phyloP scores from a whole-genome alignment of 164 flowering plant species.

The Umbellularia californica region DNA sequence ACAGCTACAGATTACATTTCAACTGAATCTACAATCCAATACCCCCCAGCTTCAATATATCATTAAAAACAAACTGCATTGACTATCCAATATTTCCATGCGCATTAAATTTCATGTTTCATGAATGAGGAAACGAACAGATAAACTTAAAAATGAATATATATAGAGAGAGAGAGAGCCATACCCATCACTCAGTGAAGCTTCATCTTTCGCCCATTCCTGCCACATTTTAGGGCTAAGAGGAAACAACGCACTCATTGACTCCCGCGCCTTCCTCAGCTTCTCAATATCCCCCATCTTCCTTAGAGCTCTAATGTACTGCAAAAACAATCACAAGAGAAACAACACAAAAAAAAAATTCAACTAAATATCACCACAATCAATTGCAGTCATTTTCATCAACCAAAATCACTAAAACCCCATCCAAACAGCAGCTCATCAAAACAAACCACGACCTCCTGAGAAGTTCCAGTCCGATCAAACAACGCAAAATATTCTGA shows the following conservation, averaged over 20 bases:
- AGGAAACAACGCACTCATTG: constrained; percentile 73
- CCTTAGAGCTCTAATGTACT: constrained; percentile 71
- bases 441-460: too few species aligned
- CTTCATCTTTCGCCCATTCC: constrained; percentile 87
- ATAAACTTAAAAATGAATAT: too few species aligned
- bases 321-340: constrained; percentile 3
- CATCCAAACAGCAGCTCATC: too few species aligned
- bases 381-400: background rate
- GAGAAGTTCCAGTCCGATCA: too few species aligned
- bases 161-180: background rate
- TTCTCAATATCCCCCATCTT: constrained; percentile 65
- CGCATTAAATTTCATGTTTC: too few species aligned
- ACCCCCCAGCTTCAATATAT: too few species aligned
- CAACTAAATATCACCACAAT: background rate
- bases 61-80: too few species aligned
- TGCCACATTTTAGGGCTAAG: constrained; percentile 80
- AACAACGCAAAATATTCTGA: too few species aligned
- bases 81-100: too few species aligned
- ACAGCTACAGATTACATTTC: too few species aligned
- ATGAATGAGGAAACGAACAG: too few species aligned
- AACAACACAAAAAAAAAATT: background rate
- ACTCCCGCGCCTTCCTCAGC: constrained; percentile 74
- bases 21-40: too few species aligned
- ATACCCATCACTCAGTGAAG: constrained; percentile 48
- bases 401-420: background rate